Base-by-base conservation (phyloP, 2,329 filamentous ascomycete genomes). In the Ceratocystiopsis minuta region DNA sequence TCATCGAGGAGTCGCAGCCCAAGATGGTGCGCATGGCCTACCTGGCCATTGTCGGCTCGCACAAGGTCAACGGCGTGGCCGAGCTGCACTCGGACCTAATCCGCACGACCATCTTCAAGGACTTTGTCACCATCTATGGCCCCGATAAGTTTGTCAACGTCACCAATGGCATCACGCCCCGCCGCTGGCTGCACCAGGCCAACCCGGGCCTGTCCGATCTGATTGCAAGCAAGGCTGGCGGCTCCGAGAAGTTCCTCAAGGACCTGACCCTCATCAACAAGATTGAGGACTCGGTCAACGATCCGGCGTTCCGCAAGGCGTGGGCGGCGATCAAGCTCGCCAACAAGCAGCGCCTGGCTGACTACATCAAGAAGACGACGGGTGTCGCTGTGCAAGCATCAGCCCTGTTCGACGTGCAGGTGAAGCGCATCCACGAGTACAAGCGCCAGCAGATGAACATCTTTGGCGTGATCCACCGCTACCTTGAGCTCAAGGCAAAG, bases 371-470 rank as follows among this genome's bases (percentile, higher is more conserved):
- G 65, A 68, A 75, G 28, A 78, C 79, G 6, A 83, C 78, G 2
- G 80, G 79, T 28, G 72, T 94, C 43, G 76, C 70, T 4, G 85
- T 98, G 57, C 90, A 94, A 58, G 88, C 90, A 0, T 65, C 80
- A 11, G 74, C 88, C 0, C 70, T 98, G 16, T 98, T 98, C 52
- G 90, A 98, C 56, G 82, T 98, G 12, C 90, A 98, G 57, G 90
- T 98, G 53, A 98, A 98, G 71, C 81, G 90, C 55, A 98, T 98
- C 51, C 90, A 98, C 61, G 90, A 98, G 61, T 98, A 98, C 66
- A 98, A 98, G 72, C 81, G 87, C 45, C 88, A 98, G 62, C 90
- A 98, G 62, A 77, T 98, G 59, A 98, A 98, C 66, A 95, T 98
- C 53, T 96, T 96, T 55, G 90, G 90, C 44, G 85, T 95, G 47